Percentiles rank a stretch among this genome's conserved stretches.
These are phyloP conservation scores for Cephaloascus albidus DNA, from an alignment of 805 yeast genomes.

Conservation along the genomic window DNA sequence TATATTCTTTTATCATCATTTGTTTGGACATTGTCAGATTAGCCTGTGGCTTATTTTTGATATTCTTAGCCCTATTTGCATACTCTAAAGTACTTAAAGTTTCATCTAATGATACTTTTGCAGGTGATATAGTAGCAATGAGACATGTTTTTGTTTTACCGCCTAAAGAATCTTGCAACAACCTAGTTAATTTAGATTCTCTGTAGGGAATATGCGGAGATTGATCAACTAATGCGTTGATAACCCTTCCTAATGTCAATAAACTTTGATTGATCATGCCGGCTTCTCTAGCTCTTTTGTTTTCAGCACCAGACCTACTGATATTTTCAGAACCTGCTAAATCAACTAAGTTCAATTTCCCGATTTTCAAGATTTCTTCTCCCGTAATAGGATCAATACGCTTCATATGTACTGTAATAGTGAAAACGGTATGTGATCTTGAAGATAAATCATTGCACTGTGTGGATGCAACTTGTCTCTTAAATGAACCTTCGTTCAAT, in stretches of 20 bases:
- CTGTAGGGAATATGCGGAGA: constrained; percentile 75
- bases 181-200: constrained; percentile 72
- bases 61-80: constrained; percentile 79
- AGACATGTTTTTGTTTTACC: constrained; percentile 82
- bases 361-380: constrained; percentile 41
- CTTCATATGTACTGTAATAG: constrained; percentile 52
- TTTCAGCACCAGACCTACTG: constrained; percentile 76
- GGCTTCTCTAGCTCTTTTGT: constrained; percentile 85
- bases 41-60: constrained; percentile 63
- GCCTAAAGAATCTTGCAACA: constrained; percentile 78
- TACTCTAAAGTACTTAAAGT: constrained; percentile 80
- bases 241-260: constrained; percentile 81
- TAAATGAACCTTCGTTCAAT: constrained; percentile 47
- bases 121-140: constrained; percentile 84
- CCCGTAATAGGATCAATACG: constrained; percentile 36
- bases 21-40: constrained; percentile 55
- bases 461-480: constrained; percentile 70
- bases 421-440: constrained; percentile 73
- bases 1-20: constrained; percentile 41
- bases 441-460: constrained; percentile 70
- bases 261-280: constrained; percentile 88
- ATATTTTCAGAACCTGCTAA: constrained; percentile 94
- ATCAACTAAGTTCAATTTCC: constrained; percentile 81
- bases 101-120: constrained; percentile 67
- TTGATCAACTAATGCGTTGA: constrained; percentile 59